Evolutionary conservation across 2,329 filamentous ascomycete genomes (phyloP), one percentile per base, ranked within the genome.

Genomic region (Chrysoporthe deuterocubensis): DNA sequence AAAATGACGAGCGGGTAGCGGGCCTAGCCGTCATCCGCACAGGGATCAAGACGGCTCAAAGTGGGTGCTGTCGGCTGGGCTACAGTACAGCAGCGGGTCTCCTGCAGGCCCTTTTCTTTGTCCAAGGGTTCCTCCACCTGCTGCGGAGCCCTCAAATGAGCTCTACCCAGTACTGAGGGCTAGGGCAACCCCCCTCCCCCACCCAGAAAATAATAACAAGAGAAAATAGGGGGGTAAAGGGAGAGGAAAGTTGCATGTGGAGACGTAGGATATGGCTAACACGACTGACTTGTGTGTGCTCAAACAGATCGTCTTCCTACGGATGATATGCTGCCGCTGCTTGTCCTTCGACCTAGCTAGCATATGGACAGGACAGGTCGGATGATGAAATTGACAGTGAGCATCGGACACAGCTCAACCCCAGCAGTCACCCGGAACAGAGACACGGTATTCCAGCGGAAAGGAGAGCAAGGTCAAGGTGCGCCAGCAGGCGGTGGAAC

Each of bases 1-100:
- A 64, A 14, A 34, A 63, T 37, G 56, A 64, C 50, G 50, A 48
- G 48, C 48, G 34, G 62, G 61, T 63, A 26, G 60, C 43, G 60
- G 60, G 54, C 14, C 54, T 16, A 9, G 32, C 54, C 54, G 54
- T 57, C 54, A 57, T 57, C 34, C 4, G 54, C 34, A 57, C 54
- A 57, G 54, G 54, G 54, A 57, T 57, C 34, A 57, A 5, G 54
- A 14, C 54, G 34, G 26, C 26, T 26, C 26, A 26, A 26, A 26
- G 52, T 57, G 52, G 52, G 52, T 57, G 52, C 52, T 57, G 52
- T 57, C 52, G 34, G 32, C 16, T 57, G 32, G 7, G 32, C 32
- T 37, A 26, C 26, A 26, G 26, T 26, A 26, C 26, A 26, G 26
- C 26, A 57, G 52, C 32, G 52, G 52, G 32, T 57, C 52, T 37